Base-by-base conservation (phyloP, 2,329 filamentous ascomycete species). In the Diatrype stigma region DNA sequence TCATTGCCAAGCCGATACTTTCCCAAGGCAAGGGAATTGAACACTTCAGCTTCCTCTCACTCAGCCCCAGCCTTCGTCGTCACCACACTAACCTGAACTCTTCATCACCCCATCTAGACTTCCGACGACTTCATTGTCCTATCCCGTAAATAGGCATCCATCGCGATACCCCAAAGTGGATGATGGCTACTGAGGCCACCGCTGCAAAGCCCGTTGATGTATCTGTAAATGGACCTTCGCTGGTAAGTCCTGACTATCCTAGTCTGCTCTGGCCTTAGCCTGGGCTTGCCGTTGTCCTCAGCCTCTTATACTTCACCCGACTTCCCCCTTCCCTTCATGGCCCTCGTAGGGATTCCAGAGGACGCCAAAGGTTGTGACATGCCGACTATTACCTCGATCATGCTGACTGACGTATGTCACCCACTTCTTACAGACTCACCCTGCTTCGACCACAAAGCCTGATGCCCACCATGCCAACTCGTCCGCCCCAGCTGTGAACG, bases 381-480 rank as follows among this genome's bases (percentile, higher is more conserved):
- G 37, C 37, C 19, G 16, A 21, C 19, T 8, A 11, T 19, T 17
- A 22, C 37, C 17, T 19, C 10, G 37, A 40, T 19, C 19, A 28
- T 45, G 28, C 47, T 56, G 37, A 55, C 52, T 34, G 46, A 34
- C 23, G 34, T 49, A 42, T 46, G 7, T 34, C 30, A 7, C 30
- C 14, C 34, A 6, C 16, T 12, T 17, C 45, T 45, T 54, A 40
- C 35, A 56, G 59, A 48, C 57, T 52, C 63, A 73, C 63, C 58
- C 63, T 47, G 60, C 60, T 62, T 62, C 61, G 56, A 44, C 21
- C 6, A 63, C 64, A 58, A 66, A 64, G 56, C 67, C 70, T 67
- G 67, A 72, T 58, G 63, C 71, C 57, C 72, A 78, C 53, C 61
- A 81, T 80, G 79, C 67, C 71, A 69, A 67, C 59, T 61, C 67